A percentile compares a stretch with the other conserved stretches of the same genome.
These are phyloP conservation scores for Ascosphaera pollenicola DNA, from an alignment of 2,329 filamentous ascomycete genomes.

Conservation along the genomic window DNA sequence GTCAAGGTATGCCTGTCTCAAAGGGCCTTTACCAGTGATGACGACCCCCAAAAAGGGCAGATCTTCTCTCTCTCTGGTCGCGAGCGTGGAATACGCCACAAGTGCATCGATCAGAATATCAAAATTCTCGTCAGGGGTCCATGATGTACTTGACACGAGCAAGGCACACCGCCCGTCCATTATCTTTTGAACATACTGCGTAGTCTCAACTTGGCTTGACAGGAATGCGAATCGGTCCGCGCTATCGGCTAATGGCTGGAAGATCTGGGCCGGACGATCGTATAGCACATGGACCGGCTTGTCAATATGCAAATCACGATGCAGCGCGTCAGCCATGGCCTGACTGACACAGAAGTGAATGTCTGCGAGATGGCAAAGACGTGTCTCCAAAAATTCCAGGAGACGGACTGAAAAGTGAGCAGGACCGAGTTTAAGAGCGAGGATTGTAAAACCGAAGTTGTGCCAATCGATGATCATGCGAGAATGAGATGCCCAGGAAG, in stretches of 20 bases:
- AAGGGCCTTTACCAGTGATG: conserved; percentile 85
- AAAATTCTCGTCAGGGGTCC: conserved; percentile 96
- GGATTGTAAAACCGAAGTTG: conserved; percentile 92
- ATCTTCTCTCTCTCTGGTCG: conserved; percentile 20
- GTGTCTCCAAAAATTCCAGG: conserved; percentile 55
- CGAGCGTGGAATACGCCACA: conserved; percentile 42
- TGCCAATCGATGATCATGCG: conserved; percentile 90
- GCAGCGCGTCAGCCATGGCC: conserved; percentile 62
- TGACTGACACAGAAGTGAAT: conserved; percentile 74
- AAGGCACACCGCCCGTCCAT: conserved; percentile 38
- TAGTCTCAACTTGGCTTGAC: conserved; percentile 39
- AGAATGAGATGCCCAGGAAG: conserved; percentile 58
- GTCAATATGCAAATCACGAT: conserved; percentile 40
- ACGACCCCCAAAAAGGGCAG: conserved; percentile 57
- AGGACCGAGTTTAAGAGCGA: conserved; percentile 42
- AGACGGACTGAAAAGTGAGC: conserved; percentile 55
- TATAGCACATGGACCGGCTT: conserved; percentile 52
- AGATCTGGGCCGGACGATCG: conserved; percentile 66
- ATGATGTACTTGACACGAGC: conserved; percentile 83
- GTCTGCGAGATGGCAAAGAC: conserved; percentile 44
- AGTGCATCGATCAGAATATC: conserved; percentile 66
- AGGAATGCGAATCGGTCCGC: conserved; percentile 38
- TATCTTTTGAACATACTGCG: conserved; percentile 35
- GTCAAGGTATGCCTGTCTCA: conserved; percentile 52
- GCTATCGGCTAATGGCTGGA: conserved; percentile 41